Evolutionary conservation across 306 rosid genomes (phyloP), one percentile per base, ranked within the genome.

Genomic region (Casuarina cunninghamiana): DNA sequence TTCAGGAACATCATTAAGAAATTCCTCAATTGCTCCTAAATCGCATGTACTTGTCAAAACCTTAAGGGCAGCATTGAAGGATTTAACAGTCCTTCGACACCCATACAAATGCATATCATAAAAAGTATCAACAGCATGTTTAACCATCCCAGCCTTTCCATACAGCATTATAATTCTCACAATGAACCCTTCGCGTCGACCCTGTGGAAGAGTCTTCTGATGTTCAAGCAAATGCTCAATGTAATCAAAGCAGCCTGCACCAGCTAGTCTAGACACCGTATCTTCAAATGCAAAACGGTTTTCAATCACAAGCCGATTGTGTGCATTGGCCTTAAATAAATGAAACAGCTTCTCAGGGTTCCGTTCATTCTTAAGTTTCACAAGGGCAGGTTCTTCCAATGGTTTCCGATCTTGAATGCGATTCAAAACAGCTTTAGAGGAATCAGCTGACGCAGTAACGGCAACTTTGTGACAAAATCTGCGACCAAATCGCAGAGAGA

Each of bases 111-210:
- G 89, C 92, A 90, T 82, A 79, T 86, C 72, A 80, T 82, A 75
- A 79, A 90, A 92, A 51, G 93, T 86, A 42, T 86, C 77, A 49
- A 90, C 5, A 9, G 97, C 97, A 76, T 88, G 90, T 41, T 78
- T 38, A 35, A 79, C 78, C 96, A 92, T 90, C 70, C 93, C 96
- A 55, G 91, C 93, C 61, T 87, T 88, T 53, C 96, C 96, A 79
- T 92, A 92, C 58, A 92, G 73, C 58, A 81, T 73, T 53, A 92
- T 92, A 68, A 92, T 88, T 69, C 97, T 69, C 53, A 90, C 84
- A 44, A 92, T 50, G 75, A 92, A 90, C 41, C 96, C 96, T 73
- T 92, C 96, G 2, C 93, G 90, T 55, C 92, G 90, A 12, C 91
- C 90, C 45, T 90, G 97, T 0, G 91, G 95, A 42, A 92, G 90